These are phyloP conservation scores for Paraphaeosphaeria minitans DNA, from an alignment of 2,329 filamentous ascomycete species.

Conservation along the genomic window DNA sequence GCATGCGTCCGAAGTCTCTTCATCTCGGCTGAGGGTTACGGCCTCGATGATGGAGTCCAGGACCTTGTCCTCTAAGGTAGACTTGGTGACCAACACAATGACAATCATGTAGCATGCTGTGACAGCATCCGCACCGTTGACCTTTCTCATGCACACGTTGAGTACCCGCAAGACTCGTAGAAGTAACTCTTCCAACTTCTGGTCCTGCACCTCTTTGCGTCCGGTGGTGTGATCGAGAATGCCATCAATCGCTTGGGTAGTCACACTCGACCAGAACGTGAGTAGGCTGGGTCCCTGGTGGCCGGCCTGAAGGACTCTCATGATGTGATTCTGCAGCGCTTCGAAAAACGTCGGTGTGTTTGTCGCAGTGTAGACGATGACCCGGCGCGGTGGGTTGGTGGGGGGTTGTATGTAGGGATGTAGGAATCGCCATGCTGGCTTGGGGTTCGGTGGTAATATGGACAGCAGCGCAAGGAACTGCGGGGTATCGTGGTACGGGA, in stretches of 20 bases:
- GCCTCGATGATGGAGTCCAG: conserved; percentile 91
- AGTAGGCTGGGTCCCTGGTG: conserved; percentile 79
- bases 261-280: conserved; percentile 89
- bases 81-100: conserved; percentile 83
- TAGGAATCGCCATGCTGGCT: conserved; percentile 80
- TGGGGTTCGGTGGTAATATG: conserved; percentile 78
- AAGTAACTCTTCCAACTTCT: conserved; percentile 79
- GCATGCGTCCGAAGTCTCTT: conserved; percentile 73
- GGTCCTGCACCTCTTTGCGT: conserved; percentile 73
- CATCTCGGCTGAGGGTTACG: conserved; percentile 75
- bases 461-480: conserved; percentile 85
- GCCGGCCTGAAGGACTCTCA: conserved; percentile 72
- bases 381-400: conserved; percentile 75
- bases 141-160: conserved; percentile 76
- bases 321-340: conserved; percentile 76
- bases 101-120: conserved; percentile 91
- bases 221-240: conserved; percentile 81
- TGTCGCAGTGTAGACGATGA: conserved; percentile 81
- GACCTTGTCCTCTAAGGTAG: conserved; percentile 75
- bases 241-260: conserved; percentile 81
- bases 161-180: conserved; percentile 72
- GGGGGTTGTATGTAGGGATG: conserved; percentile 82
- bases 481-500: conserved; percentile 88
- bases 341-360: conserved; percentile 78
- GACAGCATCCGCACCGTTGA: conserved; percentile 76